Evolutionary conservation across 2,329 filamentous ascomycete species (phyloP), one percentile per base, ranked within the genome.

Genomic region (Monosporascus sp.): DNA sequence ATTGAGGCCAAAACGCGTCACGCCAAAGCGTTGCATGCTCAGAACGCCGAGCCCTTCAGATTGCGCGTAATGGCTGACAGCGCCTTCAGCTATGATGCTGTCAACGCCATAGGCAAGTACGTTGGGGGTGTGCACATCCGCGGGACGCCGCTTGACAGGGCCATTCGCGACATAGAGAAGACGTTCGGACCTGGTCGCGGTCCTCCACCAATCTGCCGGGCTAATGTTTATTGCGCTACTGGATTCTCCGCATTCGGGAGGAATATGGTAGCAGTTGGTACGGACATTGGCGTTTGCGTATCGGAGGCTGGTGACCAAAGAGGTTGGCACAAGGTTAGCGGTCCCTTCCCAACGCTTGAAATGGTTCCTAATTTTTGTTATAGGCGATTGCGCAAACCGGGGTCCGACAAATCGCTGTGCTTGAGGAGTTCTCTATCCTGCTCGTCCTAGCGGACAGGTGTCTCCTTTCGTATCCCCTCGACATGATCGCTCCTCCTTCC

Each of bases 11-110:
- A 99, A 76, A 96, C 91, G 7, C 86, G 88, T 55, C 92, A 99
- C 68, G 94, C 94, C 22, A 87, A 91, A 50, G 89, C 92, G 3
- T 76, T 97, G 5, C 89, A 89, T 70, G 85, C 89, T 4, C 94
- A 99, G 66, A 96, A 97, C 66, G 93, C 94, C 0, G 94, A 99
- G 69, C 94, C 94, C 0, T 99, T 99, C 80, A 82, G 90, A 49
- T 76, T 99, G 7, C 86, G 91, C 22, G 91, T 99, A 8, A 86
- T 99, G 68, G 92, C 94, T 0, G 94, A 99, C 67, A 87, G 89
- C 44, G 89, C 92, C 0, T 99, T 99, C 69, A 86, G 87, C 11
- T 92, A 91, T 63, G 90, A 95, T 60, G 73, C 76, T 4, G 68
- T 80, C 52, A 79, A 82, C 3, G 74, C 78, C 47, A 75, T 82